These are phyloP conservation scores for Alopecurus myosuroides DNA, from an alignment of 176 grass and related monocot genomes.

Conservation along the genomic window DNA sequence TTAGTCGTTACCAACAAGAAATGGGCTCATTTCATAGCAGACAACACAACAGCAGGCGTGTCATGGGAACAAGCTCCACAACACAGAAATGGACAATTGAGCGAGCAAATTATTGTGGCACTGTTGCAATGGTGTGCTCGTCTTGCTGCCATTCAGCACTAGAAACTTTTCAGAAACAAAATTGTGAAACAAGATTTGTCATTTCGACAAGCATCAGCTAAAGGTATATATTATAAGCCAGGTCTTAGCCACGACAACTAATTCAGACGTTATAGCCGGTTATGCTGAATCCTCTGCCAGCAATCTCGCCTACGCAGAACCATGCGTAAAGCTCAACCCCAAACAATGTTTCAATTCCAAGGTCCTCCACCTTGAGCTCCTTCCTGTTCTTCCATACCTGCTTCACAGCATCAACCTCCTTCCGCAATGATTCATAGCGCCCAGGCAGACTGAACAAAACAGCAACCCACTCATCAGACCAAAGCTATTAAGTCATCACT, in stretches of 20 bases:
- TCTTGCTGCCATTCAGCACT: slow-evolving; percentile 56
- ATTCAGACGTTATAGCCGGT: slow-evolving; percentile 84
- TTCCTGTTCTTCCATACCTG: slow-evolving; percentile 76
- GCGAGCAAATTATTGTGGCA: slow-evolving; percentile 65
- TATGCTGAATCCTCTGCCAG: slow-evolving; percentile 78
- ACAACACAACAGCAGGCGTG: slow-evolving; percentile 5
- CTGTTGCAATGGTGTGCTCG: slow-evolving; percentile 46
- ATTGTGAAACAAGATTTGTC: slow-evolving; percentile 49
- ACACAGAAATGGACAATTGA: slow-evolving; percentile 28
- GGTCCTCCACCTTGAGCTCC: slow-evolving; percentile 78
- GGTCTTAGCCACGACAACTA: slow-evolving; percentile 17
- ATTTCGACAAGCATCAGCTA: slow-evolving; percentile 53
- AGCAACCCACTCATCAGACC: slow-evolving; percentile 15
- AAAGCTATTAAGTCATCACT: background rate
- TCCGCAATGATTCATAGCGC: slow-evolving; percentile 84
- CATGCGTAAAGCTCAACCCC: slow-evolving; percentile 81
- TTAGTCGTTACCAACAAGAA: too few relatives aligned
- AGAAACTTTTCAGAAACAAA: slow-evolving; percentile 44
- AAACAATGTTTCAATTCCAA: slow-evolving; percentile 70
- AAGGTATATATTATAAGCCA: slow-evolving; percentile 35
- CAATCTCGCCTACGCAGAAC: slow-evolving; percentile 75
- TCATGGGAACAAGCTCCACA: slow-evolving; percentile 10
- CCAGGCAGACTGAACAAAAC: slow-evolving; percentile 65
- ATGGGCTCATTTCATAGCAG: slow-evolving; percentile 1
- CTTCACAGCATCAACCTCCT: slow-evolving; percentile 72